phyloP scores from a whole-genome alignment of 257 asterid genomes.

The Nicotiana attenuata region DNA sequence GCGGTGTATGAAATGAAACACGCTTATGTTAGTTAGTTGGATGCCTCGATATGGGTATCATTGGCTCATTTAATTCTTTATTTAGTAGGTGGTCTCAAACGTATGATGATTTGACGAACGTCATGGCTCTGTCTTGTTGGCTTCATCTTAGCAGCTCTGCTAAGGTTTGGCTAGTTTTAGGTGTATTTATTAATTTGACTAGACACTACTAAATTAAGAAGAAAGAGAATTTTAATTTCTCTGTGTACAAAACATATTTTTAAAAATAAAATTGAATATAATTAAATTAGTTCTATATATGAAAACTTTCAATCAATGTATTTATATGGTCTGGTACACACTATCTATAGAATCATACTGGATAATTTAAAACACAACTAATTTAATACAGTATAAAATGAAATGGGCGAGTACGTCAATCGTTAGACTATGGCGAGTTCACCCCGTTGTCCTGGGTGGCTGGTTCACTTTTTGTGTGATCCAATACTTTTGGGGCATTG shows the following conservation, averaged over 20 bases:
- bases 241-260: no score
- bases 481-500: neutral
- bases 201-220: no score
- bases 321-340: no score
- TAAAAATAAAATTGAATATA: no score
- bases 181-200: no score
- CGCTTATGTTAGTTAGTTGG: constrained; percentile 5
- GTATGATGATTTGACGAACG: constrained; percentile 36
- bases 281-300: no score
- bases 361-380: no score
- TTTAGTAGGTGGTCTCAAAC: constrained; percentile 40
- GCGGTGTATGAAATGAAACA: neutral
- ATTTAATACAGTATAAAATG: no score
- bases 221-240: no score
- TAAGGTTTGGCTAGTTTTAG: neutral
- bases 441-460: neutral
- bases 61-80: constrained; percentile 25
- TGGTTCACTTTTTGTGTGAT: neutral
- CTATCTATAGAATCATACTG: no score
- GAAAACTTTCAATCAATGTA: no score
- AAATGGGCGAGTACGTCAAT: neutral
- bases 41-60: constrained; percentile 53
- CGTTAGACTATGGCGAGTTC: neutral
- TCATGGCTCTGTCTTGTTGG: constrained; percentile 33
- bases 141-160: constrained; percentile 11